Evolutionary conservation across 768 basidiomycete genomes (phyloP).

Genomic region (Lentinus brumalis): DNA sequence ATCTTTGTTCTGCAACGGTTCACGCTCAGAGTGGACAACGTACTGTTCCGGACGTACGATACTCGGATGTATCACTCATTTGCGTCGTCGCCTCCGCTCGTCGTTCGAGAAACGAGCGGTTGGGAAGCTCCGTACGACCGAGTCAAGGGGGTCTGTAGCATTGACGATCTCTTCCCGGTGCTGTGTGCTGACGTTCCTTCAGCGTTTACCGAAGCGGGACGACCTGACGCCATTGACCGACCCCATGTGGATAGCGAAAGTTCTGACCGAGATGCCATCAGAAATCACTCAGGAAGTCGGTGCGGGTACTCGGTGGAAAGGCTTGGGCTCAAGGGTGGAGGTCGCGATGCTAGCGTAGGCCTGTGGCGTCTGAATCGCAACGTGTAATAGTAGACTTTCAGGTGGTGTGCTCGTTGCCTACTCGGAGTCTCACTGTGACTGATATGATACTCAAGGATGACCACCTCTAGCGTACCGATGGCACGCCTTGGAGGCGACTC

Average conservation of each 20-base stretch:
- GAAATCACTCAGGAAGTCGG: conserved; percentile 60
- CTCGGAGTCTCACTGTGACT: background rate
- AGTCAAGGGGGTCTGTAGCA: conserved; percentile 66
- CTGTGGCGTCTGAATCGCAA: background rate
- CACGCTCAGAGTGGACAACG: conserved; percentile 92
- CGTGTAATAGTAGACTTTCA: background rate
- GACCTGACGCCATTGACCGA: conserved; percentile 91
- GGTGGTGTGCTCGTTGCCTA: background rate
- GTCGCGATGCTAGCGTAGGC: conserved; percentile 40
- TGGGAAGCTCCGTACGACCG: conserved; percentile 90
- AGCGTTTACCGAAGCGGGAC: conserved; percentile 71
- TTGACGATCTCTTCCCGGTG: background rate
- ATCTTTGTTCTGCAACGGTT: conserved; percentile 90
- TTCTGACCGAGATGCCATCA: conserved; percentile 62
- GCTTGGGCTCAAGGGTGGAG: conserved; percentile 67
- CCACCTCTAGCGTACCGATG: too few species aligned
- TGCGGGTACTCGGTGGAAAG: conserved; percentile 84
- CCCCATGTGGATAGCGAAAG: conserved; percentile 76
- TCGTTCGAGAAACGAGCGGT: conserved; percentile 83
- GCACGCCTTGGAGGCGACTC: too few species aligned
- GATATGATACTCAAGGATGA: too few species aligned
- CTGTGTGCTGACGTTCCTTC: background rate
- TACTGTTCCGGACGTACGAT: conserved; percentile 88
- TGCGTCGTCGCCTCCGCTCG: conserved; percentile 51
- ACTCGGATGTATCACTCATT: conserved; percentile 91